Percentiles rank a stretch among this genome's conserved stretches.
phyloP scores from a whole-genome alignment of 179 eudicot species.

The Vitellaria paradoxa region DNA sequence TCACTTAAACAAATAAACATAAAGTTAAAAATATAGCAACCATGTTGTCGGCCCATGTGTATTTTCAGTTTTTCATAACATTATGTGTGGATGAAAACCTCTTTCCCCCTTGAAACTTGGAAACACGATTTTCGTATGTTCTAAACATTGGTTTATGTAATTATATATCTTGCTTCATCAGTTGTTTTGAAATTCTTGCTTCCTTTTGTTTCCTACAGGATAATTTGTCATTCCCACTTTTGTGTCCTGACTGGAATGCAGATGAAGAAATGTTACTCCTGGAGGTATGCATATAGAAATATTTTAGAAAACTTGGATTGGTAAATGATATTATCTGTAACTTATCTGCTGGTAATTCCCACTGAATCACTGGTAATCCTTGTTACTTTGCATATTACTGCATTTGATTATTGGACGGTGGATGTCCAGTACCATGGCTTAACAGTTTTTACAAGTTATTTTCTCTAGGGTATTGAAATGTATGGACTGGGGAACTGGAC shows the following conservation, averaged over 20 bases:
- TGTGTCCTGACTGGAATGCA: slow-evolving; percentile 92
- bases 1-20: neutral
- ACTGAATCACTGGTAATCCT: neutral
- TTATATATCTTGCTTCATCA: neutral
- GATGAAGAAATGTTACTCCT: slow-evolving; percentile 88
- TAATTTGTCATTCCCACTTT: slow-evolving; percentile 71
- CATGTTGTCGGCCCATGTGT: neutral
- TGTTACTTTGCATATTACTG: neutral
- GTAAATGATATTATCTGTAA: neutral
- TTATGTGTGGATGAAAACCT: neutral
- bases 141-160: neutral
- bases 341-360: neutral
- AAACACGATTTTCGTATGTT: neutral
- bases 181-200: neutral
- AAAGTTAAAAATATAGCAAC: neutral
- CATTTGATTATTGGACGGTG: slow-evolving; percentile 1
- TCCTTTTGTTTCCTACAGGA: slow-evolving; percentile 46
- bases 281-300: slow-evolving; percentile 50
- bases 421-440: neutral
- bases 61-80: neutral
- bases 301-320: neutral
- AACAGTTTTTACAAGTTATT: neutral
- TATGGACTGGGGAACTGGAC: slow-evolving; percentile 87
- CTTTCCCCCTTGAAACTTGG: neutral
- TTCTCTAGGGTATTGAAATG: slow-evolving; percentile 80